phyloP scores from a whole-genome alignment of 768 basidiomycete species.

The Kwoniella mangroviensis region DNA sequence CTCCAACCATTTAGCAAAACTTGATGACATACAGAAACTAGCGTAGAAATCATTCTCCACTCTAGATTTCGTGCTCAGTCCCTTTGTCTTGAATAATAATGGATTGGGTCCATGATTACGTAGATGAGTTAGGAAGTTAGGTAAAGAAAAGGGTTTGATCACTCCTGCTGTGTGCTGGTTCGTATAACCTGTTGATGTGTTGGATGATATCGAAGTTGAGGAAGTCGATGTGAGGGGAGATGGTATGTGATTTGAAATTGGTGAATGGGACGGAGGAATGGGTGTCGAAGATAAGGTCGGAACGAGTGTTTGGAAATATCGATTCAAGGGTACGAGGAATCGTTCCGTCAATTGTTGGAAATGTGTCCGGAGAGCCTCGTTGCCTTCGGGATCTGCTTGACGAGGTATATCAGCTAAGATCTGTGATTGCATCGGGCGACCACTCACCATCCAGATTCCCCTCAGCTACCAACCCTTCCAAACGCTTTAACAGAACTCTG shows the following conservation, averaged over 20 bases:
- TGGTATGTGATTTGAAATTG: neutral
- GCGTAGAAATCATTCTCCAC: constrained; percentile 57
- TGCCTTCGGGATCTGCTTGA: constrained; percentile 62
- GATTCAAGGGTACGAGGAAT: constrained; percentile 83
- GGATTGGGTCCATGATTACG: constrained; percentile 55
- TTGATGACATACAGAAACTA: constrained; percentile 51
- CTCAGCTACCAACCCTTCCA: constrained; percentile 63
- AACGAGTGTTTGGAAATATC: constrained; percentile 68
- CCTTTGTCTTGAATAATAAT: constrained; percentile 50
- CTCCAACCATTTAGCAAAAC: constrained; percentile 52
- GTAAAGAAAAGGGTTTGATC: constrained; percentile 55
- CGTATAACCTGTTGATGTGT: too few relatives aligned
- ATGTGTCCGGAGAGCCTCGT: constrained; percentile 72
- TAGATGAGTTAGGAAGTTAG: constrained; percentile 53
- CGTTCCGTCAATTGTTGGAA: constrained; percentile 84
- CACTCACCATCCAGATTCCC: constrained; percentile 55
- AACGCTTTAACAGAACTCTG: constrained; percentile 69
- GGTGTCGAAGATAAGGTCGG: constrained; percentile 33
- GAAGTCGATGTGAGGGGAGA: constrained; percentile 1
- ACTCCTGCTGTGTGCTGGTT: constrained; percentile 9
- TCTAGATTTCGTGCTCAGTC: constrained; percentile 49
- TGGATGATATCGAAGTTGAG: constrained; percentile 10
- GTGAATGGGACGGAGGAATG: neutral
- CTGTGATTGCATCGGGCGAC: too few relatives aligned
- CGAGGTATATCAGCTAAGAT: too few relatives aligned